A percentile compares a stretch with the other conserved stretches of the same genome.
phyloP scores from a whole-genome alignment of 2,329 filamentous ascomycete genomes.

The Pseudonectria foliicola region DNA sequence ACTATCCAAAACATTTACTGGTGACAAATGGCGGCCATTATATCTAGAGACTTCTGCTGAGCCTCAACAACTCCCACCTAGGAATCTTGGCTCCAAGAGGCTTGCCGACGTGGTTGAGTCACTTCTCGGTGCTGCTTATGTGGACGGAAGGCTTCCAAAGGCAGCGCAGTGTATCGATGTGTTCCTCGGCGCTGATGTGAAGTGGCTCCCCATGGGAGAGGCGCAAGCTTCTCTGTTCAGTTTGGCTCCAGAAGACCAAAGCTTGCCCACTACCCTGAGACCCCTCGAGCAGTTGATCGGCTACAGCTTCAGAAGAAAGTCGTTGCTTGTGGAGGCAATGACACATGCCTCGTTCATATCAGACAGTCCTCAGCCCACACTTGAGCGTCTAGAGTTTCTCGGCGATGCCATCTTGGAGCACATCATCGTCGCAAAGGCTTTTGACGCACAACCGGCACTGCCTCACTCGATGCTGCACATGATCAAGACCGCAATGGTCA shows the following conservation, averaged over 20 bases:
- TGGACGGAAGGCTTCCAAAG: slow-evolving; percentile 59
- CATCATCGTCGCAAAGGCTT: slow-evolving; percentile 61
- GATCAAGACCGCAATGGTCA: slow-evolving; percentile 69
- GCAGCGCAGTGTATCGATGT: slow-evolving; percentile 57
- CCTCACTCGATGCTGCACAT: slow-evolving; percentile 61
- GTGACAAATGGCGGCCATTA: slow-evolving; percentile 63
- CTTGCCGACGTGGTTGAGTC: slow-evolving; percentile 85
- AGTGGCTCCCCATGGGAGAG: slow-evolving; percentile 42
- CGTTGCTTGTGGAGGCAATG: slow-evolving; percentile 68
- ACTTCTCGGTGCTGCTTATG: slow-evolving; percentile 67
- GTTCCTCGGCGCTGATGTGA: slow-evolving; percentile 49
- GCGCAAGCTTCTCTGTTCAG: slow-evolving; percentile 38
- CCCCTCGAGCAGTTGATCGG: slow-evolving; percentile 60
- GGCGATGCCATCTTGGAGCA: slow-evolving; percentile 81
- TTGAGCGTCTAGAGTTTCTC: slow-evolving; percentile 78
- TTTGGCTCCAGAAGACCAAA: slow-evolving; percentile 26
- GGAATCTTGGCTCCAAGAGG: slow-evolving; percentile 62
- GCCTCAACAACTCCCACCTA: slow-evolving; percentile 2
- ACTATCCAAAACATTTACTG: slow-evolving; percentile 58
- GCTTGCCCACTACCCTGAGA: slow-evolving; percentile 34
- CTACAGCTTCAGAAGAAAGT: slow-evolving; percentile 62
- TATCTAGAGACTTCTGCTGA: slow-evolving; percentile 40
- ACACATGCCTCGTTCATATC: slow-evolving; percentile 63
- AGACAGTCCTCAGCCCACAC: slow-evolving; percentile 31
- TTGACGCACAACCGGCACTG: slow-evolving; percentile 35